Evolutionary conservation across 257 asterid genomes (phyloP), one percentile per base, ranked within the genome.

Genomic region (Parsonsia alboflavescens): DNA sequence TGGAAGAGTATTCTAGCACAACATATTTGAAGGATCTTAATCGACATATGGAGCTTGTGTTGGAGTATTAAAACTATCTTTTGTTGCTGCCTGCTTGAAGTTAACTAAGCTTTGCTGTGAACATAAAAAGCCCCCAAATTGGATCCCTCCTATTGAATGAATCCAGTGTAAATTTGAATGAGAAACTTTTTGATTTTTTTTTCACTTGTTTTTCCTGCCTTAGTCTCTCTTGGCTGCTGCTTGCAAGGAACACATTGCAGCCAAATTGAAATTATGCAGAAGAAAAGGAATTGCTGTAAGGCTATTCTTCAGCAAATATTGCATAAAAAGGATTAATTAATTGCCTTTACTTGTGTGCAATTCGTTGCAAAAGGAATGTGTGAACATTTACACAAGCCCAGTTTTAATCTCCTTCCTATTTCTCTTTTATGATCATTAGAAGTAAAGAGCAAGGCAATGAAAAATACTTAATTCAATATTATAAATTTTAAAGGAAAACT

Each of bases 1-100:
- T 91, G 88, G 98, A 95, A 36, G 97, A 88, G 49, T 92, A 95
- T 84, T 72, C 89, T 22, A 80, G 81, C 45, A 88, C 96, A 8
- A 85, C 93, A 12, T 95, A 95, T 77, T 81, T 87, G 58, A 88
- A 89, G 75, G 97, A 95, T 82, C 86, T 92, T 52, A 85, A 84
- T 83, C 98, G 98, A 39, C 99, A 95, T 75, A 89, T 80, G 97
- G 86, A 95, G 75, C 96, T 95, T 15, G 88, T 87, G 10, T 89
- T 92, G 99, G 99, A 92, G 84, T 91, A 81, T n/a, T 52, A 50
- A 15, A 3, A 50, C 11, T 46, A 7, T 11, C 10, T 46, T 9
- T 11, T 46, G 50, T 46, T 71, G 36, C 68, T 61, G 59, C 46
- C 64, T 49, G 48, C 30, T 30, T 41, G 64, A 53, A 39, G 48